Evolutionary conservation across 2,329 filamentous ascomycete species (phyloP).

Genomic region (Botrytis squamosa): DNA sequence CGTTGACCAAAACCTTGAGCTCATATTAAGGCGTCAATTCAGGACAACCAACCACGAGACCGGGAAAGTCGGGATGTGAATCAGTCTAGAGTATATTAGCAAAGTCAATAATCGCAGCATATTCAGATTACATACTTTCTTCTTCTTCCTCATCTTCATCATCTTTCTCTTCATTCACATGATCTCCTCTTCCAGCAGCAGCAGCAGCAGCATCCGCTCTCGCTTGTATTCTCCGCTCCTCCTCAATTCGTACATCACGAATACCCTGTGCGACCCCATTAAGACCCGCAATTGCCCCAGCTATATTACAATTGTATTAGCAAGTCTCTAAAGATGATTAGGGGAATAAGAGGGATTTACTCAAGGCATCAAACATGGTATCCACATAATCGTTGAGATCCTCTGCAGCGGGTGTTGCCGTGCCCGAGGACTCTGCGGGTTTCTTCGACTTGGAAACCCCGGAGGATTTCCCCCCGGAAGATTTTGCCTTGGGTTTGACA

Average conservation of each 20-base stretch:
- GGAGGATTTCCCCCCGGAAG: not conserved
- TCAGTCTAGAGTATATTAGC: not conserved
- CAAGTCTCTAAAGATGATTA: fast-evolving
- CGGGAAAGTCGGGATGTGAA: too few relatives aligned
- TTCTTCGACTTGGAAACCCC: not conserved
- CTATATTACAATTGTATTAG: not conserved
- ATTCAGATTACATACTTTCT: not conserved
- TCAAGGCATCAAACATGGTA: not conserved
- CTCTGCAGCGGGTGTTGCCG: not conserved
- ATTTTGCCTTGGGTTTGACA: not conserved
- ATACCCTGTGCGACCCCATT: not conserved
- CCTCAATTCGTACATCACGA: not conserved
- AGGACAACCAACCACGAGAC: not conserved
- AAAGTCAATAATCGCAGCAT: not conserved
- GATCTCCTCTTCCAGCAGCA: not conserved
- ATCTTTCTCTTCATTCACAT: not conserved
- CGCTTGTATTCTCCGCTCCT: not conserved
- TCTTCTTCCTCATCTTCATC: not conserved
- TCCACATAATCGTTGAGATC: not conserved
- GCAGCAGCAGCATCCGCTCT: not conserved
- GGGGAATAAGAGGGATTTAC: not conserved
- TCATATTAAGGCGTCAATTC: fast-evolving
- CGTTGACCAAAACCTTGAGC: not conserved
- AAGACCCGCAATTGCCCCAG: fast-evolving
- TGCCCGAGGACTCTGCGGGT: not conserved